Conservation (phyloP, 2,329 filamentous ascomycete species). For the Xylariaceae sp. region DNA sequence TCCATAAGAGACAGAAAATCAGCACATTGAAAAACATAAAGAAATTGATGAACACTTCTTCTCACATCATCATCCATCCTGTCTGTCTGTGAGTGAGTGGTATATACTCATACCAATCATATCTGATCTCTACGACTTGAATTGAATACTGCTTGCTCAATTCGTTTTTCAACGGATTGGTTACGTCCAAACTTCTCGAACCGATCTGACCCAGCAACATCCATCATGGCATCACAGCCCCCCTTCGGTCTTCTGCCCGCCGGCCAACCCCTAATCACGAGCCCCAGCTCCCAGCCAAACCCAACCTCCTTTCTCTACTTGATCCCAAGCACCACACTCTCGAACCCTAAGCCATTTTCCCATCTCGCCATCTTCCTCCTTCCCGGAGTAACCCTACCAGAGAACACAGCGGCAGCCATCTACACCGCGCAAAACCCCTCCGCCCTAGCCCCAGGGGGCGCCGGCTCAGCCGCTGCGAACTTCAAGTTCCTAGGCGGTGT, state of each 20-base stretch:
- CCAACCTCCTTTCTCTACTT: conserved; percentile 47
- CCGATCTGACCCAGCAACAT: neutral
- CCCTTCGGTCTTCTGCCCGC: conserved; percentile 58
- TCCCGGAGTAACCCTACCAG: conserved; percentile 68
- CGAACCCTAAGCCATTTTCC: conserved; percentile 51
- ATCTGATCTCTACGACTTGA: too few species aligned
- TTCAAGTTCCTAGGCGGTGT: conserved; percentile 87
- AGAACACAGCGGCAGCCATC: conserved; percentile 76
- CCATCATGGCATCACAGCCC: conserved; percentile 34
- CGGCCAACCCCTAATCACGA: conserved; percentile 52
- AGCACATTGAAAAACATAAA: neutral
- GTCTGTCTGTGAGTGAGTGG: too few species aligned
- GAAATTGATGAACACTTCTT: neutral
- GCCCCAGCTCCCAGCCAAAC: conserved; percentile 45
- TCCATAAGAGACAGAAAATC: neutral
- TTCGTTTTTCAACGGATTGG: neutral
- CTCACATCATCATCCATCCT: neutral
- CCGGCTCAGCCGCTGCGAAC: conserved; percentile 43
- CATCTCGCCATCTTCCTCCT: conserved; percentile 88
- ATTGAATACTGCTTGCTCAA: neutral
- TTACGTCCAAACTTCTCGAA: too few species aligned
- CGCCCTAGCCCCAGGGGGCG: conserved; percentile 32
- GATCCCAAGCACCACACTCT: conserved; percentile 39
- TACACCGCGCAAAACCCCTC: conserved; percentile 60
- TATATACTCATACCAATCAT: neutral